These are phyloP conservation scores for Nitzschia inconspicua DNA, from an alignment of 108 stramenopile species.

Conservation along the genomic window DNA sequence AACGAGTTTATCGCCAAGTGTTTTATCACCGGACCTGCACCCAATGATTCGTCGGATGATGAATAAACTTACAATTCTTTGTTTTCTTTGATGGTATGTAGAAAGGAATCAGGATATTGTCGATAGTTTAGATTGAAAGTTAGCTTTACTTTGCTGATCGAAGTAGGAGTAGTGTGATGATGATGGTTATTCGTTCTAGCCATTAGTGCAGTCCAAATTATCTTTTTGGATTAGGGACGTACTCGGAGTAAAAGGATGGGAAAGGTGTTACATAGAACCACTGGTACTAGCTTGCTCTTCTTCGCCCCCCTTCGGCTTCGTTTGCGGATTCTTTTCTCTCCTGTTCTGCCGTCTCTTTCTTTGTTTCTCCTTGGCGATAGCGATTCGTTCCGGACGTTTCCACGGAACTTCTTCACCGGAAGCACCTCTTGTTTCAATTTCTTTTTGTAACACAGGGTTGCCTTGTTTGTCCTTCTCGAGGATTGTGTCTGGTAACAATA, in stretches of 20 bases:
- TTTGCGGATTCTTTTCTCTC: constrained; percentile 4
- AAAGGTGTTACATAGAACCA: no score
- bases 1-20: constrained; percentile 87
- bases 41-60: constrained; percentile 52
- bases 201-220: no score
- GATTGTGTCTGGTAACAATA: constrained; percentile 50
- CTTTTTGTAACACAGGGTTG: constrained; percentile 31
- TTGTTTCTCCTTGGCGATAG: constrained; percentile 35
- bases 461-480: constrained; percentile 54
- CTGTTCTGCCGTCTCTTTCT: constrained; percentile 31
- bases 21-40: constrained; percentile 69
- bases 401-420: constrained; percentile 30
- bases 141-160: not conserved
- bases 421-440: constrained; percentile 43
- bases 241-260: no score
- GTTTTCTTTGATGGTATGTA: no score
- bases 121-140: not conserved
- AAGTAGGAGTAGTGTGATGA: no score
- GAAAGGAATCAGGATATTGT: no score
- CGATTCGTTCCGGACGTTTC: constrained; percentile 40
- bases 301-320: not conserved
- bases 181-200: no score
- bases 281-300: not conserved
- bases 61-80: constrained; percentile 18
- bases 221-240: no score